Evolutionary conservation across 2,329 filamentous ascomycete species (phyloP).

Genomic region (Mollisia scopiformis): DNA sequence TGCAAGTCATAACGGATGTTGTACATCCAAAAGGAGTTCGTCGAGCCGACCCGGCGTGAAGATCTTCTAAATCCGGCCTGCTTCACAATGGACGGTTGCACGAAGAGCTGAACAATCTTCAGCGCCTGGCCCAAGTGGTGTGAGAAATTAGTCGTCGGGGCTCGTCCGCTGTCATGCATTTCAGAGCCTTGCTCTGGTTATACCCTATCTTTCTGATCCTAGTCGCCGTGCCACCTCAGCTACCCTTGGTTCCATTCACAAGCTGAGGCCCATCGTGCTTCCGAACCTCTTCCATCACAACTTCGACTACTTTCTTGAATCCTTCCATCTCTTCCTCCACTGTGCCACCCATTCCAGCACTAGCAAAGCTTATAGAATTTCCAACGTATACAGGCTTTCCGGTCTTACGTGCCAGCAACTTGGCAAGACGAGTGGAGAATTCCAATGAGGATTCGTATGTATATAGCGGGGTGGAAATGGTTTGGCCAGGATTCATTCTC

Average conservation of each 20-base stretch:
- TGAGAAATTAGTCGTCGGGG: neutral
- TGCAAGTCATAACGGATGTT: neutral
- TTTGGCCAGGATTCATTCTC: slow-evolving; percentile 52
- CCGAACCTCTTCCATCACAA: slow-evolving; percentile 61
- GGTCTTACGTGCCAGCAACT: slow-evolving; percentile 75
- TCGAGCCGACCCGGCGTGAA: neutral
- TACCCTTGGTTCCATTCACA: neutral
- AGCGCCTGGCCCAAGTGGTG: neutral
- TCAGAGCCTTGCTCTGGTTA: no score
- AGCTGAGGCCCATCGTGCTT: slow-evolving; percentile 31
- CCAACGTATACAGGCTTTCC: slow-evolving; percentile 84
- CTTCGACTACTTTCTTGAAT: slow-evolving; percentile 73
- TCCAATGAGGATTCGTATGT: slow-evolving; percentile 77
- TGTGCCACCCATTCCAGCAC: slow-evolving; percentile 74
- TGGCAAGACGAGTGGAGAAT: slow-evolving; percentile 84
- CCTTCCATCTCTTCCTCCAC: slow-evolving; percentile 95
- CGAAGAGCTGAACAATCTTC: neutral
- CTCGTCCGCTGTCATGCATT: no score
- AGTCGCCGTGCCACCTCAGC: neutral
- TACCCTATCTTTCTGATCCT: no score
- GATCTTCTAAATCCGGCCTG: neutral
- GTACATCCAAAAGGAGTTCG: neutral
- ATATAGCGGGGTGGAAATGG: slow-evolving; percentile 80
- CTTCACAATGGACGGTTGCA: neutral
- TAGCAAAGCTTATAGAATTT: slow-evolving; percentile 80